Base-by-base conservation (phyloP, 768 basidiomycete species). In the Pisolithus marmoratus region DNA sequence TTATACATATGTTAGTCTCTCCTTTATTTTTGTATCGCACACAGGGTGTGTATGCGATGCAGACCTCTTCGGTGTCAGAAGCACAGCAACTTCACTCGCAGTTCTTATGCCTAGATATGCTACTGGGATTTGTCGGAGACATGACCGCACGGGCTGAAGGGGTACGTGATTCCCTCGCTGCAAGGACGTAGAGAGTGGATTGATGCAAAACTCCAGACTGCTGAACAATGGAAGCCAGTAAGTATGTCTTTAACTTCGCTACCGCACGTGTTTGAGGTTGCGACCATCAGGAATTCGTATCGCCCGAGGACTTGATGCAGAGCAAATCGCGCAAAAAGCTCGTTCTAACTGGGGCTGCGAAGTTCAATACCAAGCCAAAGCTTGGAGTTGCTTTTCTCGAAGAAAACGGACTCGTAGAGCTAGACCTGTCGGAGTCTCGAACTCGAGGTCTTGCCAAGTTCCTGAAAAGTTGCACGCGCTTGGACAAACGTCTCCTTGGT, bases 361-460 rank as follows among this genome's bases (percentile, higher is more conserved):
- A 84, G 36, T 99, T 98, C 73, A 99, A 99, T 62, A 70, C 79
- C 14, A 97, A 97, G 70, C 94, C 96, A 1, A 98, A 95, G 69
- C 74, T 78, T 34, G 96, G 94, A 0, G 69, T 98, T 24, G 79
- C 90, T 2, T 97, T 92, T 71, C 75, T 98, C 34, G 93, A 97
- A 64, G 92, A 96, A 62, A 86, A 95, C 62, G 83, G 83, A n/a
- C 73, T 99, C 38, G 90, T 99, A 52, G 87, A 88, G 63, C 70
- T 75, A 5, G 82, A 89, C 54, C 68, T 82, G 29, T 79, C 80
- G 12, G 70, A 80, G 19, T 74, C 88, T 7, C 82, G 78, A 50
- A 64, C 77, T 3, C 77, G 75, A 46, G 90, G 86, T 58, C 76
- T 98, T 24, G 95, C 96, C 7, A 79, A 63, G 43, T 96, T 97